These are phyloP conservation scores for Lentinula raphanica DNA, from an alignment of 768 basidiomycete species.

Conservation along the genomic window DNA sequence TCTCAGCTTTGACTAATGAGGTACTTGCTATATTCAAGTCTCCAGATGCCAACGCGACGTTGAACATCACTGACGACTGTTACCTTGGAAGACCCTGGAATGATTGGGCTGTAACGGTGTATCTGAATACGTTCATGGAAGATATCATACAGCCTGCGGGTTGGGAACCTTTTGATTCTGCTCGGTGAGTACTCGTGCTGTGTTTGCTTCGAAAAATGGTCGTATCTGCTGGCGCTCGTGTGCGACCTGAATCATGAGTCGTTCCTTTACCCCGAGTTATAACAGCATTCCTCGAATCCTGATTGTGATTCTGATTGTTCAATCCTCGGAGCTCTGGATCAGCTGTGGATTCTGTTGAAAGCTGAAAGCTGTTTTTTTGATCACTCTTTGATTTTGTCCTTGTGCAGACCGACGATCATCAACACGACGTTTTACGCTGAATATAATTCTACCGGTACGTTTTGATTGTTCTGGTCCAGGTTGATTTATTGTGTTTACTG, in stretches of 20 bases:
- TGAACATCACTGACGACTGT: constrained; percentile 37
- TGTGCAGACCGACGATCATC: constrained; percentile 36
- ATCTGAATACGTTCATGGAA: constrained; percentile 53
- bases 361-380: too few relatives aligned
- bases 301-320: background rate
- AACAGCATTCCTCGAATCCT: background rate
- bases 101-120: constrained; percentile 49
- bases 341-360: background rate
- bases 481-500: background rate
- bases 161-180: constrained; percentile 42
- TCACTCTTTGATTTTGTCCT: background rate
- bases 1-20: background rate
- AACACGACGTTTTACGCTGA: constrained; percentile 58
- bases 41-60: constrained; percentile 50
- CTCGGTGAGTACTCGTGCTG: constrained; percentile 24
- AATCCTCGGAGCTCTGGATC: background rate
- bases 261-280: background rate
- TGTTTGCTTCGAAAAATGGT: too few relatives aligned
- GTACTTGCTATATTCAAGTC: constrained; percentile 29
- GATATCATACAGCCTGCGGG: constrained; percentile 45
- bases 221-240: too few relatives aligned
- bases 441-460: constrained; percentile 44
- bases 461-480: background rate
- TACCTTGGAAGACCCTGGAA: constrained; percentile 69
- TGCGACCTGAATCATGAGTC: background rate